A percentile compares a stretch with the other conserved stretches of the same genome.
Evolutionary conservation across 768 basidiomycete species (phyloP).

Genomic region (Cyclocybe aegerita): DNA sequence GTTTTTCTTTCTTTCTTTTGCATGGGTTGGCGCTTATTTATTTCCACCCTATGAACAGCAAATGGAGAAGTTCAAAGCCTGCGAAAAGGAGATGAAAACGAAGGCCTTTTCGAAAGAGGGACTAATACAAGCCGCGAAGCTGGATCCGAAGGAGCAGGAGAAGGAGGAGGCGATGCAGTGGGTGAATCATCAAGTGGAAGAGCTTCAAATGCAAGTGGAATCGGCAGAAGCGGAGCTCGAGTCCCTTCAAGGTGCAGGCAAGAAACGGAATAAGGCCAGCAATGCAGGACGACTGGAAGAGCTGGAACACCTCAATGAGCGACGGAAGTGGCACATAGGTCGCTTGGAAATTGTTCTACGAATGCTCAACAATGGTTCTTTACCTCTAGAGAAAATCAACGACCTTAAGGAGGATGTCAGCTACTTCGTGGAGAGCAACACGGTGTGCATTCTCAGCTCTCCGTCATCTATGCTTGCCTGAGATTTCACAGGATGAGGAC

Average conservation of each 20-base stretch:
- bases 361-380: constrained; percentile 89
- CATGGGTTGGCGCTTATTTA: constrained; percentile 23
- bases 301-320: constrained; percentile 87
- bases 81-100: constrained; percentile 99
- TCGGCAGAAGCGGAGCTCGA: constrained; percentile 95
- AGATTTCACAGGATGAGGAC: constrained; percentile 75
- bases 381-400: constrained; percentile 78
- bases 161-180: constrained; percentile 88
- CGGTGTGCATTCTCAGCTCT: constrained; percentile 50
- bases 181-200: constrained; percentile 88
- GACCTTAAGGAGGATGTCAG: constrained; percentile 90
- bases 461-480: neutral
- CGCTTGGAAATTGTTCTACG: constrained; percentile 92
- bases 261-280: constrained; percentile 80
- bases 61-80: constrained; percentile 99
- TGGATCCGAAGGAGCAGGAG: constrained; percentile 97
- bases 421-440: constrained; percentile 96
- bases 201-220: constrained; percentile 91
- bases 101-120: constrained; percentile 99
- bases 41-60: constrained; percentile 56
- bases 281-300: constrained; percentile 75
- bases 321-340: constrained; percentile 92
- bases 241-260: constrained; percentile 72
- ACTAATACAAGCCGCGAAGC: constrained; percentile 87
- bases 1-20: constrained; percentile 23